These are phyloP conservation scores for Cutaneotrichosporon sp. DNA, from an alignment of 1,284 basidiomycete genomes.

Conservation along the genomic window DNA sequence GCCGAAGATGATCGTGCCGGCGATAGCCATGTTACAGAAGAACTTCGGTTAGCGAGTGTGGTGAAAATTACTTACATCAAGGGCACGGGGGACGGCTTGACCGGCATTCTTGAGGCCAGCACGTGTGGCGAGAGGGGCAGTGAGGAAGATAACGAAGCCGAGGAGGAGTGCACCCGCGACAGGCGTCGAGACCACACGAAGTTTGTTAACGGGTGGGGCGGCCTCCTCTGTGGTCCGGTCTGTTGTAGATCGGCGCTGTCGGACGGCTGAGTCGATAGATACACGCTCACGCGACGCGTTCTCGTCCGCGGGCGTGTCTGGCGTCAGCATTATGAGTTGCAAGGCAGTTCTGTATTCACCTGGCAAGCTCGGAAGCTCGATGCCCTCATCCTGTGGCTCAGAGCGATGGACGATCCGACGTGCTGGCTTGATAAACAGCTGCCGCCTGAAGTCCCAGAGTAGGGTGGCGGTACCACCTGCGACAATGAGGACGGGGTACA, in stretches of 20 bases:
- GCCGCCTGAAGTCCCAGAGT: conserved; percentile 36
- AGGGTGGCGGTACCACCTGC: conserved; percentile 41
- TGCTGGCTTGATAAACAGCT: conserved; percentile 7
- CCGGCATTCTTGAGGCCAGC: conserved; percentile 41
- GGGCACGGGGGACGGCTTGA: conserved; percentile 25
- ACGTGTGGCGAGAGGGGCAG: conserved; percentile 27
- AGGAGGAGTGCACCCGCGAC: conserved; percentile 34
- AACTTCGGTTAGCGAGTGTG: conserved; percentile 25
- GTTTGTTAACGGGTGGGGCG: background rate
- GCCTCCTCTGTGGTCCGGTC: background rate
- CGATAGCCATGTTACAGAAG: conserved; percentile 52
- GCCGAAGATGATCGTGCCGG: conserved; percentile 58
- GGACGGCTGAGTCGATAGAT: background rate
- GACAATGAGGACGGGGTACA: conserved; percentile 48
- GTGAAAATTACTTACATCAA: conserved; percentile 31
- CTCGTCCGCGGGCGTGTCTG: background rate
- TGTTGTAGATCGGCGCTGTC: too few species aligned
- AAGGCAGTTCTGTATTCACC: background rate
- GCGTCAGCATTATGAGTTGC: background rate
- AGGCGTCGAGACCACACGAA: conserved; percentile 24
- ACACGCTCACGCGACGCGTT: background rate
- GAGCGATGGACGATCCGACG: background rate
- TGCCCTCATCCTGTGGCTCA: background rate
- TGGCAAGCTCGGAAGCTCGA: background rate
- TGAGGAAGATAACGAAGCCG: conserved; percentile 41